Evolutionary conservation across 2,329 filamentous ascomycete species (phyloP).

Genomic region (Claviceps purpurea): DNA sequence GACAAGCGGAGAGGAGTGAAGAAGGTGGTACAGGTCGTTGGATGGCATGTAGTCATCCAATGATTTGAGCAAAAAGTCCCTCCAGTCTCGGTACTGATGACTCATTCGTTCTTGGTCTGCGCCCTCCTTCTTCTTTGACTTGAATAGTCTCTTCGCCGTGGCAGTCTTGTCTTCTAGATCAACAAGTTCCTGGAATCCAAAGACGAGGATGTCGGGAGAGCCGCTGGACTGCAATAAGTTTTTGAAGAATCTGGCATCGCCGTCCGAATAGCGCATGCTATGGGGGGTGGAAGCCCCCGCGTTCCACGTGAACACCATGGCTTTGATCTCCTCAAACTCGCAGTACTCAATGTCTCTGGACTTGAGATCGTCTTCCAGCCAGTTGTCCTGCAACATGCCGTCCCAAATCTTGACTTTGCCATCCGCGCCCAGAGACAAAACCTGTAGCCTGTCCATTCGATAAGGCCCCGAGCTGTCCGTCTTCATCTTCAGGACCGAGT

Average conservation of each 20-base stretch:
- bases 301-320: constrained; percentile 88
- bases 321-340: constrained; percentile 67
- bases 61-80: constrained; percentile 71
- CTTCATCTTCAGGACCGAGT: constrained; percentile 64
- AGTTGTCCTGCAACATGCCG: constrained; percentile 83
- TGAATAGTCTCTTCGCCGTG: constrained; percentile 89
- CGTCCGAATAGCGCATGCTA: constrained; percentile 62
- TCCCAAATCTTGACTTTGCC: constrained; percentile 82
- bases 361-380: constrained; percentile 86
- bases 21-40: constrained; percentile 65
- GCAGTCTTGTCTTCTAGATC: constrained; percentile 95
- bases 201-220: constrained; percentile 79
- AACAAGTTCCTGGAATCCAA: constrained; percentile 97
- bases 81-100: constrained; percentile 93
- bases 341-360: constrained; percentile 71
- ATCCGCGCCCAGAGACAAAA: constrained; percentile 77
- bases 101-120: constrained; percentile 85
- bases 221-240: constrained; percentile 64
- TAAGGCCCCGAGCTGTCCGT: constrained; percentile 74
- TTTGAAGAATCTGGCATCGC: constrained; percentile 66
- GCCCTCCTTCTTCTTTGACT: constrained; percentile 74
- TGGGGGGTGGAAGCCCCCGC: constrained; percentile 90
- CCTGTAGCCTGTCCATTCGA: constrained; percentile 70
- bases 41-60: constrained; percentile 73
- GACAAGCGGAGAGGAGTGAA: constrained; percentile 79